Percentiles rank a stretch among this genome's conserved stretches.
These are phyloP conservation scores for Coniella vitis DNA, from an alignment of 2,329 filamentous ascomycete genomes.

Conservation along the genomic window DNA sequence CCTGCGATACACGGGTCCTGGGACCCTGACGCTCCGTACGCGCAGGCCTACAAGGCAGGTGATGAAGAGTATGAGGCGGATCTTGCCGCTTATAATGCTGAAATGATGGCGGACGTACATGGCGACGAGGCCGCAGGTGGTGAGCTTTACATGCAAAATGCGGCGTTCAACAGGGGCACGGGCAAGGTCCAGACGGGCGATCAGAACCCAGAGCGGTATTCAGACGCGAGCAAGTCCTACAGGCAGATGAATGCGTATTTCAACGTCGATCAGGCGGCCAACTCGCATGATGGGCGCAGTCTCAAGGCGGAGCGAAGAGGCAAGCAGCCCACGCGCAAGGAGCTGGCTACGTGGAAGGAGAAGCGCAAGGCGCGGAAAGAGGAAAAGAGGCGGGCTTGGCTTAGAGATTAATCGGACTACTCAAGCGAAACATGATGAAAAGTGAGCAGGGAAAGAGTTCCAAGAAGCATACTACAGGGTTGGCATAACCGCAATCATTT, in stretches of 20 bases:
- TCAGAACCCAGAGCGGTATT: slow-evolving; percentile 67
- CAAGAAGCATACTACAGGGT: neutral
- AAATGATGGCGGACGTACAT: slow-evolving; percentile 34
- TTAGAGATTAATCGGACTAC: slow-evolving; percentile 62
- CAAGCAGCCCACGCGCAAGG: slow-evolving; percentile 76
- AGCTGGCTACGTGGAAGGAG: slow-evolving; percentile 87
- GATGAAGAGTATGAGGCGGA: slow-evolving; percentile 28
- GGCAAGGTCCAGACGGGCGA: slow-evolving; percentile 69
- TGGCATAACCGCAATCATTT: neutral
- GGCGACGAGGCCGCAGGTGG: slow-evolving; percentile 31
- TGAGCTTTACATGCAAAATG: slow-evolving; percentile 56
- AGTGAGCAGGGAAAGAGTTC: neutral
- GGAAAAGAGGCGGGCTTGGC: slow-evolving; percentile 87
- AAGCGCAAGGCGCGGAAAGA: slow-evolving; percentile 86
- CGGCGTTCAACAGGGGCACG: slow-evolving; percentile 85
- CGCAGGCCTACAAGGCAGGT: slow-evolving; percentile 46
- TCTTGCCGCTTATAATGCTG: slow-evolving; percentile 21
- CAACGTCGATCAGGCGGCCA: slow-evolving; percentile 90
- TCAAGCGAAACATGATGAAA: neutral
- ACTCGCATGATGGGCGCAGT: slow-evolving; percentile 81
- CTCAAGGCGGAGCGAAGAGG: slow-evolving; percentile 83
- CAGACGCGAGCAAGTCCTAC: slow-evolving; percentile 78
- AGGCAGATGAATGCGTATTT: slow-evolving; percentile 93
- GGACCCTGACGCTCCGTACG: slow-evolving; percentile 93
- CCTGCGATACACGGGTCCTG: slow-evolving; percentile 95